Base-by-base conservation (phyloP, 805 yeast species). In the Metschnikowia lachancei region DNA sequence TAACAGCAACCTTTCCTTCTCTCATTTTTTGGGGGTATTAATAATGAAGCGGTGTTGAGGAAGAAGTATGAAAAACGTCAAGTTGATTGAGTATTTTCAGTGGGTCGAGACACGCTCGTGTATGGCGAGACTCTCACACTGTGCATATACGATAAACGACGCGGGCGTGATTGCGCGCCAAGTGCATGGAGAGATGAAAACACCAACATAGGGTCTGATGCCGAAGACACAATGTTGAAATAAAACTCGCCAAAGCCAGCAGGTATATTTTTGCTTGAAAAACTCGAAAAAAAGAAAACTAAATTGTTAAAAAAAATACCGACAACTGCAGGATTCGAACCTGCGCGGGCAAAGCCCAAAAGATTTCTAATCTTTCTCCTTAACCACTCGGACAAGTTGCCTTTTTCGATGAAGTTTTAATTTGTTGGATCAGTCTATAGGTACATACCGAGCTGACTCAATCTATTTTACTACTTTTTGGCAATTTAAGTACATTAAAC, bases 241-340 rank as follows among this genome's bases (percentile, higher is more conserved):
- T n/a, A n/a, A n/a, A n/a, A n/a, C n/a, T n/a, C n/a, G n/a, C n/a
- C n/a, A n/a, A n/a, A n/a, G n/a, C n/a, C 11, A 5, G 11, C 35
- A 32, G 35, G 3, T 9, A 14, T 14, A n/a, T 12, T 32, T 11
- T 7, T 6, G 32, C 5, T 6, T 11, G 32, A 29, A 11, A 33
- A 33, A 33, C 2, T 33, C 4, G 8, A 3, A 26, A 24, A 14
- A 37, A 17, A 14, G 6, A 22, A 36, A 22, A 24, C 6, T 3
- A 16, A 32, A 10, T 12, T 8, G 10, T 2, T 17, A 33, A 33
- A 24, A 37, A 41, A 31, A 49, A 37, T 60, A 62, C 49, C 83
- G 83, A 78, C 83, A 79, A 75, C 84, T 76, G 82, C 85, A 80
- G 84, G 85, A 79, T 66, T 80, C 82, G 85, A 80, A 78, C 85